Evolutionary conservation across 352 stramenopile genomes (phyloP).

Genomic region (Globisporangium viniferum): DNA sequence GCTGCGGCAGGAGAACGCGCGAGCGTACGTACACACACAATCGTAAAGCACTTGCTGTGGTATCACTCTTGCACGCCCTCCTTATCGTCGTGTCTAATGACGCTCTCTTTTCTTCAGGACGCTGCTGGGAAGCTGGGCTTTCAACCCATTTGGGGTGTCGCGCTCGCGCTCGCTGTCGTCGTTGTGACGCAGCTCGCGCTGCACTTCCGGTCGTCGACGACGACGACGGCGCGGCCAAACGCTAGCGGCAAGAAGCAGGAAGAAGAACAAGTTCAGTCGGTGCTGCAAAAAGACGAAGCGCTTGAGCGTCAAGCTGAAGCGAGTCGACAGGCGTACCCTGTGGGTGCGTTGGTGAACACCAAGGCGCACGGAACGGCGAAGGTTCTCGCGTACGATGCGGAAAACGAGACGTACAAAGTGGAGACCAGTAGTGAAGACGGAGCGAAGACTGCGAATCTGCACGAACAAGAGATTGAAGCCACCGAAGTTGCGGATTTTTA

Average conservation of each 20-base stretch:
- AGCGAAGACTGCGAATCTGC: slow-evolving; percentile 18
- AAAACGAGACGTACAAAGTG: slow-evolving; percentile 33
- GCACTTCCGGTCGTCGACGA: background rate
- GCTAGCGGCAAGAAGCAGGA: background rate
- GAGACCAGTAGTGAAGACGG: slow-evolving; percentile 5
- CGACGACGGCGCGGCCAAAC: background rate
- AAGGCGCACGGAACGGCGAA: slow-evolving; percentile 11
- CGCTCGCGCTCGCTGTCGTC: slow-evolving; percentile 20
- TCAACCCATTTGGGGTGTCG: slow-evolving; percentile 2
- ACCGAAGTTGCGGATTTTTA: slow-evolving; percentile 43
- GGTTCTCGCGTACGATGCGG: slow-evolving; percentile 26
- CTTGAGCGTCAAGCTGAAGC: slow-evolving; percentile 25
- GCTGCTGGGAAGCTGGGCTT: background rate
- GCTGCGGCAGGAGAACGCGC: background rate
- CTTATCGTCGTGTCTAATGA: background rate
- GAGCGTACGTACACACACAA: background rate
- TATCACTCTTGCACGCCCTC: background rate
- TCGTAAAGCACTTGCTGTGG: background rate
- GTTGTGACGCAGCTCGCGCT: slow-evolving; percentile 17
- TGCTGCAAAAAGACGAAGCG: slow-evolving; percentile 31
- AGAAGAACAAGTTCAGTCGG: slow-evolving; percentile 16
- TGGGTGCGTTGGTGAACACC: slow-evolving; percentile 22
- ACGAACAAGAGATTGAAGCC: slow-evolving; percentile 23
- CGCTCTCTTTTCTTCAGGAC: background rate
- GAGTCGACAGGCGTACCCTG: slow-evolving; percentile 21